phyloP scores from a whole-genome alignment of 805 yeast genomes.

The Yamadazyma sp. region DNA sequence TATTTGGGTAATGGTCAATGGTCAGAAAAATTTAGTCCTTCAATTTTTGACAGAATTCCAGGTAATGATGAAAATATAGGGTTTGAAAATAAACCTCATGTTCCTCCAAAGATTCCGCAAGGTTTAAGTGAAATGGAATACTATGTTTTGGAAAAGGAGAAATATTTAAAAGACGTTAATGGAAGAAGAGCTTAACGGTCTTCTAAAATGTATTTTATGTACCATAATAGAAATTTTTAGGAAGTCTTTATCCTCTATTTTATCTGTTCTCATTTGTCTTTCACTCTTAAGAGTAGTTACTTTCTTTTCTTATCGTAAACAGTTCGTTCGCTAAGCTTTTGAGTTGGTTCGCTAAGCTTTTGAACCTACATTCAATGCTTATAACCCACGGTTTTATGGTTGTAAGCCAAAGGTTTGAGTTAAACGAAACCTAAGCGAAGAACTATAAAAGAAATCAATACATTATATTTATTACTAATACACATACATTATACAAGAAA shows the following conservation, averaged over 20 bases:
- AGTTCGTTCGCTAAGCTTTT: too few species aligned
- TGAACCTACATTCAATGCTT: too few species aligned
- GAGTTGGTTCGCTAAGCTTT: too few species aligned
- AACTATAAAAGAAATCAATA: too few species aligned
- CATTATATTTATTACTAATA: conserved; percentile 7
- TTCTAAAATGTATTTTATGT: not conserved
- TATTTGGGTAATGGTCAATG: conserved; percentile 39
- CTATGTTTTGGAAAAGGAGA: conserved; percentile 39
- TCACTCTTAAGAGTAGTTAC: too few species aligned
- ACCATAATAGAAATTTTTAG: too few species aligned
- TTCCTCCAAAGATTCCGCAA: conserved; percentile 43
- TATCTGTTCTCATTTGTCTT: too few species aligned
- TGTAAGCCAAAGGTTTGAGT: too few species aligned
- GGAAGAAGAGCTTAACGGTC: conserved; percentile 30
- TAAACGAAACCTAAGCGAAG: too few species aligned
- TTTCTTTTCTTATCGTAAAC: too few species aligned
- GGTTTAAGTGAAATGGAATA: conserved; percentile 42
- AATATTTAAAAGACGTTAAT: conserved; percentile 35
- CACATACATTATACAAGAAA: conserved; percentile 11
- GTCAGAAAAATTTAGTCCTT: conserved; percentile 29
- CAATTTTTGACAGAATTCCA: conserved; percentile 30
- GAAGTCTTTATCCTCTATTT: too few species aligned
- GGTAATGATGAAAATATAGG: conserved; percentile 19
- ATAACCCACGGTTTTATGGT: too few species aligned
- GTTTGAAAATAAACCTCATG: conserved; percentile 32